These are phyloP conservation scores for Xylariales sp. DNA, from an alignment of 2,329 filamentous ascomycete species.

Conservation along the genomic window DNA sequence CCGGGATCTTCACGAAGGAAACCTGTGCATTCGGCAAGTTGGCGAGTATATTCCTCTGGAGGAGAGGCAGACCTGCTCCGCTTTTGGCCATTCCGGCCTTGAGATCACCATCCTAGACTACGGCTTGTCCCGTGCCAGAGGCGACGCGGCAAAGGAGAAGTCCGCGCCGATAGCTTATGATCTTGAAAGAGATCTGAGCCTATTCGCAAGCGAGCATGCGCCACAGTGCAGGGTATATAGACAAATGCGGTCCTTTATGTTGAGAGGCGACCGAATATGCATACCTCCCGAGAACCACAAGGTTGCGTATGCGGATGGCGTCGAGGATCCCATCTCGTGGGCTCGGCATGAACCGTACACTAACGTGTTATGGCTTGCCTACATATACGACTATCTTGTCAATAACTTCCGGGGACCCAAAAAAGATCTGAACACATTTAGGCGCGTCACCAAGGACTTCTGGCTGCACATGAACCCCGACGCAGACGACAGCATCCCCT, in stretches of 20 bases:
- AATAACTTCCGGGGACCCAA: conserved; percentile 42
- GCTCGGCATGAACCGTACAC: conserved; percentile 53
- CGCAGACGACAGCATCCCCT: conserved; percentile 40
- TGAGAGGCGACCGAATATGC: conserved; percentile 45
- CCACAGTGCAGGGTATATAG: conserved; percentile 59
- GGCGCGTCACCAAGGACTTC: conserved; percentile 44
- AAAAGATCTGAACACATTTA: conserved; percentile 41
- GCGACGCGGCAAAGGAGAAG: conserved; percentile 29
- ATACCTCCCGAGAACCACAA: conserved; percentile 43
- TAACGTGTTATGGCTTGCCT: conserved; percentile 62
- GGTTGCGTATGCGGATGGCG: conserved; percentile 39
- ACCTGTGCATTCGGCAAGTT: conserved; percentile 52
- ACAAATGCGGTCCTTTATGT: conserved; percentile 55
- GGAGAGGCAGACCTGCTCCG: conserved; percentile 23
- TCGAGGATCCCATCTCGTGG: conserved; percentile 51
- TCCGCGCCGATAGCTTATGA: conserved; percentile 47
- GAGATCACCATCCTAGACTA: conserved; percentile 64
- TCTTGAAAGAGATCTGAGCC: conserved; percentile 53
- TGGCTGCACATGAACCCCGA: conserved; percentile 50
- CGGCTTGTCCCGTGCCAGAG: conserved; percentile 54
- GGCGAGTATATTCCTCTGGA: conserved; percentile 27
- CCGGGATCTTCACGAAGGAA: conserved; percentile 62
- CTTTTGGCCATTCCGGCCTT: conserved; percentile 56
- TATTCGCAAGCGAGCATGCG: conserved; percentile 58
- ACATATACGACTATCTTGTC: conserved; percentile 52